Evolutionary conservation across 2,329 filamentous ascomycete genomes (phyloP).

Genomic region (Periconia sp.): DNA sequence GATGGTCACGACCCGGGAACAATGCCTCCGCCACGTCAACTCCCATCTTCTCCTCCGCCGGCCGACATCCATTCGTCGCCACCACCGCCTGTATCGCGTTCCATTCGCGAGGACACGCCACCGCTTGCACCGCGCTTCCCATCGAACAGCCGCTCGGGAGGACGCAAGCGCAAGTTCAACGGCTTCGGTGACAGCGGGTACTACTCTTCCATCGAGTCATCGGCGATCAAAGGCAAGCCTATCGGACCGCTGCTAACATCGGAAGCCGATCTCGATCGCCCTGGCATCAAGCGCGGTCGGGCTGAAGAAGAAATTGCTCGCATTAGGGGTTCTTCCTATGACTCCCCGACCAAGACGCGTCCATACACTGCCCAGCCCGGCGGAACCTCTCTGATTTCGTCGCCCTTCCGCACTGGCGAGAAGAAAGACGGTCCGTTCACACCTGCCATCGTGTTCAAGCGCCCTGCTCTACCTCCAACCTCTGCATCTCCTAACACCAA

Average conservation of each 20-base stretch:
- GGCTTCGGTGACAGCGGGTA: constrained; percentile 95
- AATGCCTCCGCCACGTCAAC: constrained; percentile 53
- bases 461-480: constrained; percentile 66
- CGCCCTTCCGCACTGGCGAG: constrained; percentile 46
- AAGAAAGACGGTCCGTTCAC: constrained; percentile 71
- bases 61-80: constrained; percentile 87
- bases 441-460: constrained; percentile 81
- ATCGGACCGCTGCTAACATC: constrained; percentile 72
- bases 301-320: constrained; percentile 96
- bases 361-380: constrained; percentile 58
- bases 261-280: constrained; percentile 75
- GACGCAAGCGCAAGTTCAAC: constrained; percentile 77
- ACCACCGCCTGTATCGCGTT: constrained; percentile 76
- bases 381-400: constrained; percentile 44
- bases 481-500: constrained; percentile 95
- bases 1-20: constrained; percentile 52
- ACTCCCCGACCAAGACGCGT: constrained; percentile 80
- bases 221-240: constrained; percentile 75
- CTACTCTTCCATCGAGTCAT: constrained; percentile 94
- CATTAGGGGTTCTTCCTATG: constrained; percentile 88
- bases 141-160: constrained; percentile 68
- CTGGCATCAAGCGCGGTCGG: constrained; percentile 82
- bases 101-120: constrained; percentile 71
- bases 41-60: constrained; percentile 73
- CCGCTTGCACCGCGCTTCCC: constrained; percentile 69